Conservation (phyloP, 202 grass and related monocot genomes). For the Setaria viridis region DNA sequence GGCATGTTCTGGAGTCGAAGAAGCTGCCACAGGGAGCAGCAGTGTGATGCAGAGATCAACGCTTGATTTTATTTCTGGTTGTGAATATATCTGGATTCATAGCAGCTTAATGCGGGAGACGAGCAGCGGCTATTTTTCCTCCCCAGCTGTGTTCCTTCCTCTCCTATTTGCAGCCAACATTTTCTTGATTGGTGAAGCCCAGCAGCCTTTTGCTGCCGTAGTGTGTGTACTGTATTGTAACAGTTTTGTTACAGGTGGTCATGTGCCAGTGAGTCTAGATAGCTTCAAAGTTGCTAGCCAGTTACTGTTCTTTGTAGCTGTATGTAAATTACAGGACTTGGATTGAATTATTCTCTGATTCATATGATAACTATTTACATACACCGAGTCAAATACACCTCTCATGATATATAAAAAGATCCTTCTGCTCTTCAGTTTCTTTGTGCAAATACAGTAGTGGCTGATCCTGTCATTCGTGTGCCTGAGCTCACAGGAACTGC, state of each 20-base stretch:
- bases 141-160: conserved; percentile 48
- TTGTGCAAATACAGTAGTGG: conserved; percentile 16
- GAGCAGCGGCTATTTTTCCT: conserved; percentile 46
- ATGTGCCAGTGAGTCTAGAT: conserved; percentile 35
- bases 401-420: conserved; percentile 25
- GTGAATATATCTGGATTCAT: conserved; percentile 73
- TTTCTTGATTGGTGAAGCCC: conserved; percentile 39
- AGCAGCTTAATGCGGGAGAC: conserved; percentile 57
- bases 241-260: conserved; percentile 28
- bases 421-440: conserved; percentile 20
- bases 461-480: background rate
- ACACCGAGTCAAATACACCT: conserved; percentile 16
- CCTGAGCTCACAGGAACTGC: conserved; percentile 12
- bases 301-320: conserved; percentile 53
- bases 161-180: conserved; percentile 46
- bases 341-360: conserved; percentile 17
- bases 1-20: conserved; percentile 90
- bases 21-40: conserved; percentile 95
- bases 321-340: conserved; percentile 55
- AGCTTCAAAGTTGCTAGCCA: conserved; percentile 32
- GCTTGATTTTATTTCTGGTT: conserved; percentile 69
- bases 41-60: conserved; percentile 91
- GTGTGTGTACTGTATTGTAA: conserved; percentile 33
- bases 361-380: conserved; percentile 39
- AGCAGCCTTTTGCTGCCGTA: conserved; percentile 46